Conservation (phyloP, 495 filamentous ascomycete genomes). For the Lichina pygmaea region DNA sequence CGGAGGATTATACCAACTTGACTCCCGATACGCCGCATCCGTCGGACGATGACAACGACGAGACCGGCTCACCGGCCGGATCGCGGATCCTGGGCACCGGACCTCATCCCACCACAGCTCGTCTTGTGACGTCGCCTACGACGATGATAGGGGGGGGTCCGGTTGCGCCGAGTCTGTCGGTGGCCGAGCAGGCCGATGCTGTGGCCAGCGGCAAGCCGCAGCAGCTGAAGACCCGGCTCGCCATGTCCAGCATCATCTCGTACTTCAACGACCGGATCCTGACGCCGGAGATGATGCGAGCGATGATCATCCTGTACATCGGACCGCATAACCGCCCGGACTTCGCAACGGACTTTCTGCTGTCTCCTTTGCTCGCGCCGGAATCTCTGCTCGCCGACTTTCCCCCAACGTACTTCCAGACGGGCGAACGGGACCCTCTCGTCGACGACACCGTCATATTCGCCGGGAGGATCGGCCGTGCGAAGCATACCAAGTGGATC, state of each 20-base stretch:
- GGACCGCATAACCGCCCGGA: constrained; percentile 81
- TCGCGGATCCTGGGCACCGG: neutral
- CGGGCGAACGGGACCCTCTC: constrained; percentile 80
- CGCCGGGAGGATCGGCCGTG: constrained; percentile 59
- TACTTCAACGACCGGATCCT: constrained; percentile 93
- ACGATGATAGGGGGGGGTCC: neutral
- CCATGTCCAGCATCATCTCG: constrained; percentile 85
- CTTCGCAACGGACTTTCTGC: constrained; percentile 69
- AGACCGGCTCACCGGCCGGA: neutral
- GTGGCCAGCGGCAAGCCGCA: constrained; percentile 27
- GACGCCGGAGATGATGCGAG: constrained; percentile 93
- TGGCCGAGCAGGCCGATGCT: constrained; percentile 10
- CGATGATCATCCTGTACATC: constrained; percentile 96
- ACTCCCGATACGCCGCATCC: constrained; percentile 39
- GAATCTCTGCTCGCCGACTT: constrained; percentile 57
- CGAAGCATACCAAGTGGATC: constrained; percentile 41
- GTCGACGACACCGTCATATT: constrained; percentile 96
- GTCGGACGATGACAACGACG: constrained; percentile 32
- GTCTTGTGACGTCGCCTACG: neutral
- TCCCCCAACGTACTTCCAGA: constrained; percentile 79
- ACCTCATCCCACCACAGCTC: constrained; percentile 4
- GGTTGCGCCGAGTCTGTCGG: neutral
- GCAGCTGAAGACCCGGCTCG: constrained; percentile 62
- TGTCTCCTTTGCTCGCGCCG: constrained; percentile 73
- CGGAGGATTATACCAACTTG: constrained; percentile 33